phyloP scores from a whole-genome alignment of 805 yeast genomes.

The Sugiyamaella valdiviana region DNA sequence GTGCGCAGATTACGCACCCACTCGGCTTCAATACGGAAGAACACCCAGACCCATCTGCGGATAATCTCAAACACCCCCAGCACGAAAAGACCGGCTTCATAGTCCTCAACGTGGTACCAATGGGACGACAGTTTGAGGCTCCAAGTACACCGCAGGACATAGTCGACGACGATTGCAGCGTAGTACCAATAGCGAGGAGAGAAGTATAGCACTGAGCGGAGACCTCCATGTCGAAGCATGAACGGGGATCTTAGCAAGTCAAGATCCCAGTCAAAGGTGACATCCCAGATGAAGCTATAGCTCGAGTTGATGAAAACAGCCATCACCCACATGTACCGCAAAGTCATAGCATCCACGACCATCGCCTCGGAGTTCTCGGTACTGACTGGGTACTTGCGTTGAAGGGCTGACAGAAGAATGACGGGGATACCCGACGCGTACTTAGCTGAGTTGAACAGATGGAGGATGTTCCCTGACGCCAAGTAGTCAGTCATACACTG shows the following conservation, averaged over 20 bases:
- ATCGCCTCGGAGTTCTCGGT: slow-evolving; percentile 17
- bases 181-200: slow-evolving; percentile 40
- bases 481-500: slow-evolving; percentile 75
- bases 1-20: slow-evolving; percentile 29
- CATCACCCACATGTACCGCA: slow-evolving; percentile 28
- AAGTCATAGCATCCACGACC: slow-evolving; percentile 9
- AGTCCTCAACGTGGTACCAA: slow-evolving; percentile 25
- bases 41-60: slow-evolving; percentile 87
- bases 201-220: slow-evolving; percentile 27
- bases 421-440: slow-evolving; percentile 62
- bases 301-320: slow-evolving; percentile 58
- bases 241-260: slow-evolving; percentile 37
- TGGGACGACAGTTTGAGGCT: slow-evolving; percentile 45
- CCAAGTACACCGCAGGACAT: slow-evolving; percentile 72
- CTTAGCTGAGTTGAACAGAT: slow-evolving; percentile 67
- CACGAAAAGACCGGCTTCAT: slow-evolving; percentile 55
- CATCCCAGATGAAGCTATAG: slow-evolving; percentile 85
- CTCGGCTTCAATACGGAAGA: slow-evolving; percentile 78
- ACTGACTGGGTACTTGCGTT: slow-evolving; percentile 18
- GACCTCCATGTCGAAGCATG: slow-evolving; percentile 20
- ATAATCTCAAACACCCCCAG: slow-evolving; percentile 69
- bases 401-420: slow-evolving; percentile 31
- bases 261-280: slow-evolving; percentile 82
- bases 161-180: slow-evolving; percentile 53
- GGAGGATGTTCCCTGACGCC: slow-evolving; percentile 45